Evolutionary conservation across 2,329 filamentous ascomycete genomes (phyloP), one percentile per base, ranked within the genome.

Genomic region (Fusarium anguioides): DNA sequence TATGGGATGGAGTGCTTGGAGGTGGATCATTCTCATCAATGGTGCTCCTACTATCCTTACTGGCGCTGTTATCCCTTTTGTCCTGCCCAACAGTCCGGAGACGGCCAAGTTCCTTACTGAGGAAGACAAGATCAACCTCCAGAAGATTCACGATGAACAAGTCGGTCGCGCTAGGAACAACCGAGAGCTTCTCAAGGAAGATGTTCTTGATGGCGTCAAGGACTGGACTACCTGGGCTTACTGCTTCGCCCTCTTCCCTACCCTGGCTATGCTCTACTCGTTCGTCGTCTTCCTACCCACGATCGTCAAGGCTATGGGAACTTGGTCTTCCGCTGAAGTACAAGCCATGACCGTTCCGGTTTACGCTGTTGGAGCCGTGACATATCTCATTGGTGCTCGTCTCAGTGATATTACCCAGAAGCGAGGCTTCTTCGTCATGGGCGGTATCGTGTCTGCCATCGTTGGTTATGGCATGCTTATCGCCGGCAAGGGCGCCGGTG

Each of bases 311-410:
- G 84, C 82, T 0, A 84, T 91, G 58, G 86, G 88, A 5, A 75
- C 74, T 4, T 90, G 87, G 76, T 81, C 82, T 1, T 80, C 80
- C 0, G 81, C 86, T 0, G 81, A 89, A 68, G 84, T 89, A 0
- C 89, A 92, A 73, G 86, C 87, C 24, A 80, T 92, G 54, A 92
- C 89, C 0, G 87, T 91, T 20, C 90, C 89, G 1, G 89, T 88
- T 72, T 92, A 92, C 68, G 82, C 83, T 0, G 72, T 90, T 1
- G 89, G 89, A 2, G 88, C 87, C 0, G 81, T 89, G 24, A 84
- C 81, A 0, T 91, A 90, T 66, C 78, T 91, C 15, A 60, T 82
- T 4, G 79, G 85, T 6, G 88, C 89, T 5, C 82, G 82, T 61
- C 74, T 88, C 51, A 87, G 84, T 23, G 88, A 91, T 71, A 77